Conservation (phyloP, 768 basidiomycete species). For the Agrocybe pediades region DNA sequence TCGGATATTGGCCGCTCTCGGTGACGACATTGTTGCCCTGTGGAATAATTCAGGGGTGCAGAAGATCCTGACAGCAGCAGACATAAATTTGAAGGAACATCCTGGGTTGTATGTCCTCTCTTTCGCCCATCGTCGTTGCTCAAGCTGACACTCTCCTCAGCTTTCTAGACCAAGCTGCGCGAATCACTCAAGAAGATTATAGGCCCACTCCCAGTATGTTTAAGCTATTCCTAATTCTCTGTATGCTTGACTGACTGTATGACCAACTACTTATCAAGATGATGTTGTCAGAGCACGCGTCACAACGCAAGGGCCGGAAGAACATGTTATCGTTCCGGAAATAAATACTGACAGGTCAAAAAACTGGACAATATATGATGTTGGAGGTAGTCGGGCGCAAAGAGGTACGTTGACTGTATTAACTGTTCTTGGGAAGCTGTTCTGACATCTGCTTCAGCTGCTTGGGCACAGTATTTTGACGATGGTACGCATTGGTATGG, state of each 20-base stretch:
- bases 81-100: slow-evolving; percentile 54
- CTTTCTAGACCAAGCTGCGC: slow-evolving; percentile 57
- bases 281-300: slow-evolving; percentile 69
- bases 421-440: background rate
- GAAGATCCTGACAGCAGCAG: slow-evolving; percentile 38
- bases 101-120: slow-evolving; percentile 57
- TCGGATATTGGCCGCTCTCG: slow-evolving; percentile 53
- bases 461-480: slow-evolving; percentile 73
- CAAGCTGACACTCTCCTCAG: slow-evolving; percentile 29
- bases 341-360: slow-evolving; percentile 32
- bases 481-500: slow-evolving; percentile 43
- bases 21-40: slow-evolving; percentile 52
- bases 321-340: slow-evolving; percentile 58
- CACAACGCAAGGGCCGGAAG: slow-evolving; percentile 65
- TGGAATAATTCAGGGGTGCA: slow-evolving; percentile 54
- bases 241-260: background rate
- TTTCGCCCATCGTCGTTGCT: background rate
- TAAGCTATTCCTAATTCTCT: background rate
- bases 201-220: slow-evolving; percentile 50
- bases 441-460: slow-evolving; percentile 36
- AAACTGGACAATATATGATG: slow-evolving; percentile 68
- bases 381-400: slow-evolving; percentile 61
- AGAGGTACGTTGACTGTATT: slow-evolving; percentile 39
- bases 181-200: slow-evolving; percentile 53
- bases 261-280: slow-evolving; percentile 29